phyloP scores from a whole-genome alignment of 805 yeast species.

The Candida xiaguanensis region DNA sequence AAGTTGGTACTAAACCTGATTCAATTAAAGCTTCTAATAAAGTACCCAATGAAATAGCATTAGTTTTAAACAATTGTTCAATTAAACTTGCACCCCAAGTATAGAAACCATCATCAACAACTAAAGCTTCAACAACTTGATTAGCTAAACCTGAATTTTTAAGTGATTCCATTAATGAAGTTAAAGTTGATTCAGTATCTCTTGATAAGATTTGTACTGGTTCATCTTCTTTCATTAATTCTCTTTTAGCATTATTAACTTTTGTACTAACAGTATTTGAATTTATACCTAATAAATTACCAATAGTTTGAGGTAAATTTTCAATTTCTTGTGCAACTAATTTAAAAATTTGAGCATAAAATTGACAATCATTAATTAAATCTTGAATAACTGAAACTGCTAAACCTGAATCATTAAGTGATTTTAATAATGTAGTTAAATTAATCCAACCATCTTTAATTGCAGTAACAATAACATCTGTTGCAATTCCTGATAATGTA shows the following conservation, averaged over 20 bases:
- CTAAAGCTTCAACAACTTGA: conserved; percentile 33
- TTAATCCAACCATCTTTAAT: conserved; percentile 31
- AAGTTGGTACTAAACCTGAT: conserved; percentile 36
- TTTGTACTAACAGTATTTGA: conserved; percentile 15
- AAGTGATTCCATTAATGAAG: conserved; percentile 40
- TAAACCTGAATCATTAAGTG: conserved; percentile 41
- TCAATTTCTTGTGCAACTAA: conserved; percentile 29
- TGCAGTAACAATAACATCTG: conserved; percentile 22
- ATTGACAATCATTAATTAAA: conserved; percentile 34
- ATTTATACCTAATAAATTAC: conserved; percentile 19
- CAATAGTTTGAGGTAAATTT: conserved; percentile 27
- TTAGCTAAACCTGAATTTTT: conserved; percentile 40
- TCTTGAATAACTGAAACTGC: conserved; percentile 33
- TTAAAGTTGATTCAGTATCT: conserved; percentile 19
- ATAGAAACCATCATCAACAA: conserved; percentile 35
- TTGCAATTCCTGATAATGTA: conserved; percentile 26
- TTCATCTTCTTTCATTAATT: conserved; percentile 4
- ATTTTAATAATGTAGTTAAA: conserved; percentile 33
- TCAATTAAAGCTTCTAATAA: conserved; percentile 26
- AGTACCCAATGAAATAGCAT: conserved; percentile 24
- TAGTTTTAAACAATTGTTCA: conserved; percentile 23
- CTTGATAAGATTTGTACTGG: conserved; percentile 9
- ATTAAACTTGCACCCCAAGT: conserved; percentile 37
- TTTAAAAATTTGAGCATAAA: conserved; percentile 37
- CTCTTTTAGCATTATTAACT: conserved; percentile 13